Conservation (phyloP, 331 rosid genomes). For the Pyracantha coccinea region DNA sequence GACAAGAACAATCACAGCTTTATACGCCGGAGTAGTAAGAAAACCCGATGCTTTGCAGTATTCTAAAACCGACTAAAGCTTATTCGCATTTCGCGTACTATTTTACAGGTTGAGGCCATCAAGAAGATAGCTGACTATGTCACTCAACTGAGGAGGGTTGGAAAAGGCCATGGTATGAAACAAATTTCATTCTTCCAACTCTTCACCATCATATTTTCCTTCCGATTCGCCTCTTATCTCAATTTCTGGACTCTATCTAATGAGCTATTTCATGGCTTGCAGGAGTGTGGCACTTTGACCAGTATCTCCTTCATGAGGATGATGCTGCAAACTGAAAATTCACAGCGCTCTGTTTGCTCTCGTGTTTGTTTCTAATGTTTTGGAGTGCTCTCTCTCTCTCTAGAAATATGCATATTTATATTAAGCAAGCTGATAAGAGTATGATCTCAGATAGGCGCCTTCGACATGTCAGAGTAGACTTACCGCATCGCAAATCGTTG, state of each 20-base stretch:
- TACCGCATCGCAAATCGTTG: neutral
- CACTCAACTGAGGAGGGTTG: conserved; percentile 65
- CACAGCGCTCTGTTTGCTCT: neutral
- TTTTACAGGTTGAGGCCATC: conserved; percentile 62
- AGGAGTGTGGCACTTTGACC: conserved; percentile 97
- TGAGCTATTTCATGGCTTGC: conserved; percentile 9
- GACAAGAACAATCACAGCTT: too few species aligned
- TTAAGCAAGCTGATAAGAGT: neutral
- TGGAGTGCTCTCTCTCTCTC: neutral
- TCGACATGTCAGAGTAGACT: neutral
- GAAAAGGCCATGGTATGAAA: conserved; percentile 65
- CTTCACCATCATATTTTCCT: neutral
- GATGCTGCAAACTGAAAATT: conserved; percentile 8
- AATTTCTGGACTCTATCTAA: neutral
- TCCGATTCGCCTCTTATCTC: neutral
- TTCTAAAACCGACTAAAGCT: too few species aligned
- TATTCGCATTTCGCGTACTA: too few species aligned
- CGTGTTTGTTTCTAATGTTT: too few species aligned
- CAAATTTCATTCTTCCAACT: neutral
- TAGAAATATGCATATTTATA: neutral
- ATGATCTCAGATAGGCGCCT: neutral
- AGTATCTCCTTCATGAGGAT: conserved; percentile 47
- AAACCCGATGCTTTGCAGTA: too few species aligned
- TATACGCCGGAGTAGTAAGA: too few species aligned
- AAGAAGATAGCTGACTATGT: conserved; percentile 63